phyloP scores from a whole-genome alignment of 495 filamentous ascomycete species.

The Penicillium steckii region DNA sequence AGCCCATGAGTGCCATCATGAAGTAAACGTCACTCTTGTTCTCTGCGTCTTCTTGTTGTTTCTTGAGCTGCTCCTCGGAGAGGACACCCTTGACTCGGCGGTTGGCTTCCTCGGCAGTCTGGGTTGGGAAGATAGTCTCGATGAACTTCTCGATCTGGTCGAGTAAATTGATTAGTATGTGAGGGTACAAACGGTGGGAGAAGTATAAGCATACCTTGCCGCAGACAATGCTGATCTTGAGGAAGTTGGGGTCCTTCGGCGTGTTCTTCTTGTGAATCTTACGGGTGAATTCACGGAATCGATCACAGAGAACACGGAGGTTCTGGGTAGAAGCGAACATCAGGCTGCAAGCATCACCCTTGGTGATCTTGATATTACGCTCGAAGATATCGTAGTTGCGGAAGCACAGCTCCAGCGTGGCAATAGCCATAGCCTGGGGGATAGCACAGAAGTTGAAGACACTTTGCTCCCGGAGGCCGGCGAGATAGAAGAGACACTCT shows the following conservation, averaged over 20 bases:
- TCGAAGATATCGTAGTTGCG: slow-evolving; percentile 86
- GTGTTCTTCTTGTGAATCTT: slow-evolving; percentile 93
- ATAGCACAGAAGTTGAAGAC: slow-evolving; percentile 99
- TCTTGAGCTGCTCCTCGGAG: slow-evolving; percentile 41
- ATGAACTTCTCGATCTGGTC: slow-evolving; percentile 97
- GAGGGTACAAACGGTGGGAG: background rate
- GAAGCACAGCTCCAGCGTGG: slow-evolving; percentile 87
- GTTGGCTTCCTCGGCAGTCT: slow-evolving; percentile 50
- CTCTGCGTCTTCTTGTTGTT: slow-evolving; percentile 48
- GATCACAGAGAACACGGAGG: slow-evolving; percentile 70
- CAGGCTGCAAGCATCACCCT: slow-evolving; percentile 85
- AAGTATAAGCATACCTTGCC: slow-evolving; percentile 63
- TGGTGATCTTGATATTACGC: slow-evolving; percentile 91
- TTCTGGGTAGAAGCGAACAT: slow-evolving; percentile 95
- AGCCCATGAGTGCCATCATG: slow-evolving; percentile 59
- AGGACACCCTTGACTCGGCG: slow-evolving; percentile 38
- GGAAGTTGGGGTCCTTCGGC: slow-evolving; percentile 87
- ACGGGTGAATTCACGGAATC: slow-evolving; percentile 73
- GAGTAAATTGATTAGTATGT: slow-evolving; percentile 17
- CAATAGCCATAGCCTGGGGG: slow-evolving; percentile 98
- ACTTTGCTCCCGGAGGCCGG: slow-evolving; percentile 91
- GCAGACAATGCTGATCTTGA: slow-evolving; percentile 88
- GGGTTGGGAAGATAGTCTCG: slow-evolving; percentile 85
- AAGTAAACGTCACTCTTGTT: slow-evolving; percentile 59
- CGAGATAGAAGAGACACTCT: slow-evolving; percentile 96